Evolutionary conservation across 2,329 filamentous ascomycete genomes (phyloP), one percentile per base, ranked within the genome.

Genomic region (Alternaria gansuensis): DNA sequence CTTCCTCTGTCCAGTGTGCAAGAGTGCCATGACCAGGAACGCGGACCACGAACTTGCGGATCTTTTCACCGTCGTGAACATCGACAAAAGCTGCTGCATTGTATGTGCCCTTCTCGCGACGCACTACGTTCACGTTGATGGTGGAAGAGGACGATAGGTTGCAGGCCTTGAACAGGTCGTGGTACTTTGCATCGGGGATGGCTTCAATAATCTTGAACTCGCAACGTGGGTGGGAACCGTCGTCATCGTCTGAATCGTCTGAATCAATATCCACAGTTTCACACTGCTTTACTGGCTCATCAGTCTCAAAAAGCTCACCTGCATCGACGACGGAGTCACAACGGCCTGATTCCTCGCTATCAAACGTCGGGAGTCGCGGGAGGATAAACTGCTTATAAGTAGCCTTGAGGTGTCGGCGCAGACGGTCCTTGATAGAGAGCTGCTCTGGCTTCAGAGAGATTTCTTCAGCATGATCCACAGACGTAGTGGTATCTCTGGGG

Each of bases 1-100:
- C 49, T 11, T 44, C 43, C 5, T 49, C 36, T 13, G 40, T 36
- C 59, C 65, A 63, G 28, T 55, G 53, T 21, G 31, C 44, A 21
- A 31, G n/a, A 3, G 60, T 67, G n/a, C 57, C 57, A 1, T 44
- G 36, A 13, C 40, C 48, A 28, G 60, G 60, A 2, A 60, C 28
- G 24, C 60, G 60, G 29, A 57, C 43, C 13, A 60, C 43, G 36
- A 49, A 59, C 13, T 39, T 46, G 29, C 21, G 29, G 26, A 6
- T 45, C 26, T 46, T 11, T 14, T 11, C 44, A 9, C 17, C 29
- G 9, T 46, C 44, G 23, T 7, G 13, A 24, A 46, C 29, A 33
- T 8, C 13, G 44, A 46, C 11, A 9, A 46, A 46, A 34, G 44
- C 24, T 14, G 44, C 44, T 3, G 29, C 29, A 23, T 46, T 46